Percentiles rank a stretch among this genome's conserved stretches.
These are phyloP conservation scores for Aureobasidium pullulans DNA, from an alignment of 2,329 filamentous ascomycete species.

Conservation along the genomic window DNA sequence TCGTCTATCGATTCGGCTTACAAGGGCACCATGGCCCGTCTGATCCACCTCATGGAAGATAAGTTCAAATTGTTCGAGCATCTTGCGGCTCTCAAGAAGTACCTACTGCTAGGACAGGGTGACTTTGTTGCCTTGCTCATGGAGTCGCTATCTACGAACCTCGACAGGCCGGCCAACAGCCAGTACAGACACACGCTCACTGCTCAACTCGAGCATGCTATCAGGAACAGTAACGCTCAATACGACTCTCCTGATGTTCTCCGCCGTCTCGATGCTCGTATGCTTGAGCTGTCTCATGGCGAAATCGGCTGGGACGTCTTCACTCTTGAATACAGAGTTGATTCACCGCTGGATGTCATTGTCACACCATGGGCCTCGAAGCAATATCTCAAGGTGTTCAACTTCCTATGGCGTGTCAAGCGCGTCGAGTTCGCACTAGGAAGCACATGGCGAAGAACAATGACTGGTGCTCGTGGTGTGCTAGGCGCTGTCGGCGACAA, in stretches of 20 bases:
- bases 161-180: slow-evolving; percentile 90
- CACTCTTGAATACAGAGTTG: slow-evolving; percentile 96
- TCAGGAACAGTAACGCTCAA: slow-evolving; percentile 93
- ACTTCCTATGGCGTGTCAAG: slow-evolving; percentile 97
- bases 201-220: slow-evolving; percentile 95
- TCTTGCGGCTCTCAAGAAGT: slow-evolving; percentile 84
- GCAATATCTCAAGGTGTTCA: slow-evolving; percentile 98
- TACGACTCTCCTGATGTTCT: slow-evolving; percentile 90
- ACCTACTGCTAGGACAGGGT: slow-evolving; percentile 86
- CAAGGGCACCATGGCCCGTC: slow-evolving; percentile 92
- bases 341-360: slow-evolving; percentile 91
- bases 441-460: slow-evolving; percentile 88
- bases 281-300: slow-evolving; percentile 92
- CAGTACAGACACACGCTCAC: slow-evolving; percentile 96
- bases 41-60: slow-evolving; percentile 86
- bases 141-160: slow-evolving; percentile 87
- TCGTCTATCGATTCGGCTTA: slow-evolving; percentile 94
- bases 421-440: slow-evolving; percentile 90
- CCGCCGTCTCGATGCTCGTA: slow-evolving; percentile 86
- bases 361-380: slow-evolving; percentile 93
- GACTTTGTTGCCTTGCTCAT: slow-evolving; percentile 96
- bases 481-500: slow-evolving; percentile 67
- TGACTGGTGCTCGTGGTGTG: slow-evolving; percentile 90
- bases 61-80: slow-evolving; percentile 96
- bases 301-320: slow-evolving; percentile 99